phyloP scores from a whole-genome alignment of 1,139 yeast genomes.

The Taphrina wiesneri region DNA sequence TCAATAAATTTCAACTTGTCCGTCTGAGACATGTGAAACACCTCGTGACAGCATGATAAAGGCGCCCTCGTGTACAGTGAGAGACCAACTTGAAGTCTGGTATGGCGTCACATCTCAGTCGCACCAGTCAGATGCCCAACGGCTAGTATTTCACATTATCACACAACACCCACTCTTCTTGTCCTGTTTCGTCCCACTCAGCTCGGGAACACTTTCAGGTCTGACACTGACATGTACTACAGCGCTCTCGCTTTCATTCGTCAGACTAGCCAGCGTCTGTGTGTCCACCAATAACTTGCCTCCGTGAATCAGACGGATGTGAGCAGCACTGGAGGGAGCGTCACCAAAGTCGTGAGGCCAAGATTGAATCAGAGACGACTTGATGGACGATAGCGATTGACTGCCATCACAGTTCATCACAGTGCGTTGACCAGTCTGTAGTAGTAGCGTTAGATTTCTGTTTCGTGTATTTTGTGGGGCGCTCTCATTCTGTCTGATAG shows the following conservation, averaged over 20 bases:
- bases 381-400: neutral
- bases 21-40: neutral
- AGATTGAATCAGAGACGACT: neutral
- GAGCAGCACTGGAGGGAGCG: neutral
- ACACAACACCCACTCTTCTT: constrained; percentile 7
- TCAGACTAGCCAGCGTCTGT: neutral
- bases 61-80: too few relatives aligned
- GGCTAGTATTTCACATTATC: neutral
- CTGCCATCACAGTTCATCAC: neutral
- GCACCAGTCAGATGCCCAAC: too few relatives aligned
- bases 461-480: neutral
- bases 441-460: neutral
- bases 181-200: neutral
- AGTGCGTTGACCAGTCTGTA: constrained; percentile 4
- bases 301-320: constrained; percentile 7
- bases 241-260: neutral
- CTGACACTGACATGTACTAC: constrained; percentile 10
- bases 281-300: constrained; percentile 5
- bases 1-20: neutral
- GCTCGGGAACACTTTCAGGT: neutral
- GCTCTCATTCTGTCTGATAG: neutral
- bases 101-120: too few relatives aligned
- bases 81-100: too few relatives aligned
- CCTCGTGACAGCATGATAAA: too few relatives aligned
- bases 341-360: constrained; percentile 14